Base-by-base conservation (phyloP, 2,329 filamentous ascomycete species). In the Colletotrichum aenigma region DNA sequence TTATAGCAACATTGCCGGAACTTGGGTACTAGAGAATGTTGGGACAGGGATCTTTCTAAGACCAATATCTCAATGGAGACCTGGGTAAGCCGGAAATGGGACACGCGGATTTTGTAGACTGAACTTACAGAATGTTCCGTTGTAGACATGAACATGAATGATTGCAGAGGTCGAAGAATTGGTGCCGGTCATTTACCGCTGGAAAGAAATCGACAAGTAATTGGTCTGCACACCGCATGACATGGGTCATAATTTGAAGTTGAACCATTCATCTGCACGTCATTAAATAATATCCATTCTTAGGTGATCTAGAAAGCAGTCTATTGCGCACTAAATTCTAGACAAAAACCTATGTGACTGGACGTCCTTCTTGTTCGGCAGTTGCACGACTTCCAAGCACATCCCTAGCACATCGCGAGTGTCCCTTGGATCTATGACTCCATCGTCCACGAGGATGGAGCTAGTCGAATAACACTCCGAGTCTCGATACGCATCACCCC, bases 161-260 rank as follows among this genome's bases (percentile, higher is more conserved):
- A 21, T 21, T 48, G 21, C 18, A 26, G 26, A 26, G 5, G 4
- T 26, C 26, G 4, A 26, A 26, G 26, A 4, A 26, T 26, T 48
- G 9, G 43, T 21, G 43, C 43, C 43, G 9, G 18, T 48, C 43
- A 48, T 13, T 48, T 21, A 48, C 0, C 6, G 0, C n/a, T 21
- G 0, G 0, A 13, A 1, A 13, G 2, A 21, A 13, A 13, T 48
- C 43, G n/a, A 21, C 10, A 0, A 21, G 4, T 10, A 21, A 13
- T 7, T 12, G n/a, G 18, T 2, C 2, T 21, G 43, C n/a, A 21
- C n/a, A 0, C 1, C 2, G n/a, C 18, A 4, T 13, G n/a, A 13
- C 43, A 13, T 26, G 26, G 26, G 26, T 26, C 26, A 4, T 26
- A 26, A 21, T 21, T 21, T 21, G 5, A 13, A 21, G 43, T 13